phyloP scores from a whole-genome alignment of 257 asterid species.

The Scutellaria minor region DNA sequence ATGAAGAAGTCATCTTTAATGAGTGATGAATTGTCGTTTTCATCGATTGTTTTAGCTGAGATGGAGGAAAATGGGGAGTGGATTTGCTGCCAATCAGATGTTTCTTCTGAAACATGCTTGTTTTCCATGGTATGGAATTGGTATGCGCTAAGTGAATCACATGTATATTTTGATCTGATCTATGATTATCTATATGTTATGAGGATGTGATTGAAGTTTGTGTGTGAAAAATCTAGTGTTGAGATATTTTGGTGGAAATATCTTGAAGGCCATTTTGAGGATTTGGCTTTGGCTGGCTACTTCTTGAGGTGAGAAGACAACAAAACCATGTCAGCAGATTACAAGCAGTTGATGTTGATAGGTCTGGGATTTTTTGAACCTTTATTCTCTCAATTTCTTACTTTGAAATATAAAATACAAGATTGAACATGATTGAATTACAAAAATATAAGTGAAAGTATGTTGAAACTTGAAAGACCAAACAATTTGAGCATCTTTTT shows the following conservation, averaged over 20 bases:
- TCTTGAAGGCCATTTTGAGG: slow-evolving; percentile 30
- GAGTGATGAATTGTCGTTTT: slow-evolving; percentile 9
- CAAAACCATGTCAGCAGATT: slow-evolving; percentile 15
- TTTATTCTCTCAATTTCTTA: not conserved
- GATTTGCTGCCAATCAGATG: slow-evolving; percentile 63
- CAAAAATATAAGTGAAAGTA: not conserved
- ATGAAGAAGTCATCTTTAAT: slow-evolving; percentile 34
- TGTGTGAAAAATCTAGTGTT: slow-evolving; percentile 27
- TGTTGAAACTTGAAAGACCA: not conserved
- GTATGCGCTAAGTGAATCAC: not conserved
- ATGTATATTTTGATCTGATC: slow-evolving; percentile 20
- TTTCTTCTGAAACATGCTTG: slow-evolving; percentile 43
- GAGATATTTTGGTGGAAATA: slow-evolving; percentile 44
- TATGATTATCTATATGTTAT: slow-evolving; percentile 38
- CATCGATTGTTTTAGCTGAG: slow-evolving; percentile 21
- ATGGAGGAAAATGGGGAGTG: slow-evolving; percentile 36
- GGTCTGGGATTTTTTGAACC: slow-evolving; percentile 2
- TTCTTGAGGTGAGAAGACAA: slow-evolving; percentile 22
- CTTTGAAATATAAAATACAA: not conserved
- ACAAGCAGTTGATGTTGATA: slow-evolving; percentile 34
- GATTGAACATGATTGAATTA: not conserved
- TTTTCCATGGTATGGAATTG: slow-evolving; percentile 47
- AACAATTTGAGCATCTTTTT: not conserved
- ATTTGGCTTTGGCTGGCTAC: slow-evolving; percentile 31
- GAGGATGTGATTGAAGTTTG: slow-evolving; percentile 32